A percentile compares a stretch with the other conserved stretches of the same genome.
Conservation (phyloP, 1,284 basidiomycete genomes). For the Xerocomus amazonicus region DNA sequence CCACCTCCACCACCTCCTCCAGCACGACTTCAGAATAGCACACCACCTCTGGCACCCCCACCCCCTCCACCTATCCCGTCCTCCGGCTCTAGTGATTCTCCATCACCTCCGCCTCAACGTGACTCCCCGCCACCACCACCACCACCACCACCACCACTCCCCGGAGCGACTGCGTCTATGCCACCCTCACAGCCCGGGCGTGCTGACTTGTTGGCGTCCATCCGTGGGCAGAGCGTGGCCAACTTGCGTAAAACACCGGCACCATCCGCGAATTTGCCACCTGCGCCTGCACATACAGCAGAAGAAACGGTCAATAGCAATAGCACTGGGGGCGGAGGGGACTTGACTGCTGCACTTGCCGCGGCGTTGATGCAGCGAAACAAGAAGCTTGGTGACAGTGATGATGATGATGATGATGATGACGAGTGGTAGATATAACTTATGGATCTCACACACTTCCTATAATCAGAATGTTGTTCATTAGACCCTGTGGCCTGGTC, state of each 20-base stretch:
- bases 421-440: slow-evolving; percentile 62
- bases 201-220: slow-evolving; percentile 53
- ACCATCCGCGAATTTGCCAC: slow-evolving; percentile 33
- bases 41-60: slow-evolving; percentile 20
- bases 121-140: slow-evolving; percentile 30
- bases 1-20: slow-evolving; percentile 11
- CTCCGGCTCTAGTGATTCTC: slow-evolving; percentile 33
- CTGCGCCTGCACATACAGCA: slow-evolving; percentile 36
- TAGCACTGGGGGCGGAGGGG: slow-evolving; percentile 39
- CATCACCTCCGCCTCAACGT: slow-evolving; percentile 16
- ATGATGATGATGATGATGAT: slow-evolving; percentile 88
- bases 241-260: slow-evolving; percentile 65
- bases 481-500: background rate
- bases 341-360: slow-evolving; percentile 53
- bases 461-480: slow-evolving; percentile 5
- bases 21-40: slow-evolving; percentile 16
- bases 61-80: background rate
- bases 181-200: slow-evolving; percentile 47
- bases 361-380: slow-evolving; percentile 67
- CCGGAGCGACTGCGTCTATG: slow-evolving; percentile 28
- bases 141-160: slow-evolving; percentile 36
- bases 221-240: slow-evolving; percentile 58
- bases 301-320: slow-evolving; percentile 35
- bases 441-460: slow-evolving; percentile 8
- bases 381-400: slow-evolving; percentile 86